Evolutionary conservation across 495 filamentous ascomycete genomes (phyloP).

Genomic region (Neurospora sp.): DNA sequence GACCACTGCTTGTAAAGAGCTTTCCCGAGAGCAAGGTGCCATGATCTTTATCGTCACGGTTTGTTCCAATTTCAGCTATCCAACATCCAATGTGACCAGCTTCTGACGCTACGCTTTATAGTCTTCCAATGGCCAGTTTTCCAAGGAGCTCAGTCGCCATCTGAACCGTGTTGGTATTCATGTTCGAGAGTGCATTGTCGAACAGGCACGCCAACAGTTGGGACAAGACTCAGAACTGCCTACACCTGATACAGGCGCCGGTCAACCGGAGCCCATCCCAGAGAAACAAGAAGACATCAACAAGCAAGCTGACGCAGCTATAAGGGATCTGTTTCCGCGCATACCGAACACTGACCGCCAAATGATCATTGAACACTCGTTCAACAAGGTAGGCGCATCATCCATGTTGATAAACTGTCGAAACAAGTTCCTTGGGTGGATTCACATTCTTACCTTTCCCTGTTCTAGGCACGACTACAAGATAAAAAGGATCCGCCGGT

Average conservation of each 20-base stretch:
- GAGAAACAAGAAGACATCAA: constrained; percentile 55
- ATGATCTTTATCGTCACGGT: constrained; percentile 76
- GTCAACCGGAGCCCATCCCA: constrained; percentile 41
- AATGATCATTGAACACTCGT: constrained; percentile 70
- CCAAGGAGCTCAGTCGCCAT: constrained; percentile 30
- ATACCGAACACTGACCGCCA: constrained; percentile 73
- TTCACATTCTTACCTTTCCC: constrained; percentile 3
- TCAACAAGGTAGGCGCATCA: constrained; percentile 55
- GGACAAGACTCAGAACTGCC: constrained; percentile 9
- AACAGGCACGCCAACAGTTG: constrained; percentile 33
- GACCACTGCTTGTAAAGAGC: constrained; percentile 68
- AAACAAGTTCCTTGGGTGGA: background rate
- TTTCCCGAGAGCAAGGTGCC: constrained; percentile 55
- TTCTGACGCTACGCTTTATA: constrained; percentile 6
- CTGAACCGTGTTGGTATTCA: constrained; percentile 76
- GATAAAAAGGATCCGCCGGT: constrained; percentile 42
- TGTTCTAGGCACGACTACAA: constrained; percentile 3
- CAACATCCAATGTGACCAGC: background rate
- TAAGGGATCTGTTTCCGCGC: constrained; percentile 76
- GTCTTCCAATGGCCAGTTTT: constrained; percentile 6
- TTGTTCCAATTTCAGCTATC: constrained; percentile 21
- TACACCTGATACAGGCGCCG: constrained; percentile 11
- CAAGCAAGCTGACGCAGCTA: constrained; percentile 59
- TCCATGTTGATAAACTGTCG: background rate
- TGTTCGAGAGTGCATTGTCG: constrained; percentile 43